Evolutionary conservation across 1,139 yeast species (phyloP).

Genomic region (Geotrichum candidum): DNA sequence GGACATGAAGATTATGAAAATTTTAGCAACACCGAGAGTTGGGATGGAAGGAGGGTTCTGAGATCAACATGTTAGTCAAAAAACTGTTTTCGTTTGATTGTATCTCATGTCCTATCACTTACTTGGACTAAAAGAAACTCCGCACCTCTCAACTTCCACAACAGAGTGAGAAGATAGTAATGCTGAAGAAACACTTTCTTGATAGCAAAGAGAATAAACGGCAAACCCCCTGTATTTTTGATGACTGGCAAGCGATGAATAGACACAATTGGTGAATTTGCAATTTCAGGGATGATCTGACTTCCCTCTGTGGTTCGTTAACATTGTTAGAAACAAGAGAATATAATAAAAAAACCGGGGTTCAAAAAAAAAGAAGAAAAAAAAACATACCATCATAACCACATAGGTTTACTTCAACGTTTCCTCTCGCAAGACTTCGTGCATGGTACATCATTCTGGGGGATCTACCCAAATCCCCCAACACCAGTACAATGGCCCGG

Average conservation of each 20-base stretch:
- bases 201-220: slow-evolving; percentile 54
- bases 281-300: slow-evolving; percentile 11
- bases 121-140: slow-evolving; percentile 55
- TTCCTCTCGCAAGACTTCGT: slow-evolving; percentile 58
- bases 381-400: slow-evolving; percentile 62
- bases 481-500: slow-evolving; percentile 67
- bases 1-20: slow-evolving; percentile 49
- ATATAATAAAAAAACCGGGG: background rate
- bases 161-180: slow-evolving; percentile 40
- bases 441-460: slow-evolving; percentile 96
- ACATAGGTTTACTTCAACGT: slow-evolving; percentile 73
- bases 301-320: slow-evolving; percentile 5
- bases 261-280: slow-evolving; percentile 16
- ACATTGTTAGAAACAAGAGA: background rate
- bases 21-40: slow-evolving; percentile 54
- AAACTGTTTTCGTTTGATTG: background rate
- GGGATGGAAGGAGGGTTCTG: slow-evolving; percentile 94
- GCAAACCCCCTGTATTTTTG: slow-evolving; percentile 41
- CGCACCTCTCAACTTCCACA: slow-evolving; percentile 55
- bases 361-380: background rate
- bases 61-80: background rate
- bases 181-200: slow-evolving; percentile 58
- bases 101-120: background rate
- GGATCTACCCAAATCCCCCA: slow-evolving; percentile 93
- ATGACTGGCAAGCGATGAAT: slow-evolving; percentile 41